phyloP scores from a whole-genome alignment of 495 filamentous ascomycete genomes.

The Umbilicaria muhlenbergii region DNA sequence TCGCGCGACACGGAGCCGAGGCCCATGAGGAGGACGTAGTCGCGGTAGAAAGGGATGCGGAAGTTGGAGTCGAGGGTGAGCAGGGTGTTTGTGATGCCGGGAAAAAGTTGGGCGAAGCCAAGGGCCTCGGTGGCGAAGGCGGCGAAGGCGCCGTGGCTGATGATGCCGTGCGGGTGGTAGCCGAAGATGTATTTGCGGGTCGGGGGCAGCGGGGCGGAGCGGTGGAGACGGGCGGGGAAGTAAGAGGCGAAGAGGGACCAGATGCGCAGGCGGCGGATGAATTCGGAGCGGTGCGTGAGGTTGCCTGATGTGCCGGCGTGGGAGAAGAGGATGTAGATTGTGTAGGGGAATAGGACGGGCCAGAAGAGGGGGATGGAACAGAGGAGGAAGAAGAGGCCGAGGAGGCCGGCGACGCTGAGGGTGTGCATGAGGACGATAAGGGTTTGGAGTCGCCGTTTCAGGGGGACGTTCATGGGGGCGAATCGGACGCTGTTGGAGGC shows the following conservation, averaged over 20 bases:
- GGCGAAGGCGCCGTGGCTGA: conserved; percentile 86
- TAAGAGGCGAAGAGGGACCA: conserved; percentile 89
- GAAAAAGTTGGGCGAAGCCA: conserved; percentile 79
- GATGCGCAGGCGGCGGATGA: conserved; percentile 54
- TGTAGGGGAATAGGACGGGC: conserved; percentile 83
- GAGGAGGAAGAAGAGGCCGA: conserved; percentile 79
- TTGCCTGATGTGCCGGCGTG: conserved; percentile 57
- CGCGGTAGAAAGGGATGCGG: conserved; percentile 81
- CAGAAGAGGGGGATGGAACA: conserved; percentile 82
- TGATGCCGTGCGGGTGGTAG: conserved; percentile 95
- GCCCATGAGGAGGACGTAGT: conserved; percentile 77
- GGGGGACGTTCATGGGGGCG: conserved; percentile 75
- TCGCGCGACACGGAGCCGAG: conserved; percentile 80
- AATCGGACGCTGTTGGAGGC: conserved; percentile 45
- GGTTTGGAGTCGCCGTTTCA: conserved; percentile 77
- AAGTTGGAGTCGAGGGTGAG: conserved; percentile 88
- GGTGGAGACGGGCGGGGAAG: conserved; percentile 78
- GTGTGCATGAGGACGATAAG: conserved; percentile 74
- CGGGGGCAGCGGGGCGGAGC: conserved; percentile 56
- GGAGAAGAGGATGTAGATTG: conserved; percentile 69
- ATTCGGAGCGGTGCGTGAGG: conserved; percentile 54
- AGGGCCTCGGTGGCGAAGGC: conserved; percentile 84
- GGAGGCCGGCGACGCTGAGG: conserved; percentile 55
- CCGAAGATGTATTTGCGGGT: conserved; percentile 95
- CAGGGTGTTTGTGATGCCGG: conserved; percentile 85